A percentile compares a stretch with the other conserved stretches of the same genome.
Conservation (phyloP, 345 rosid species). For the Populus nigra region DNA sequence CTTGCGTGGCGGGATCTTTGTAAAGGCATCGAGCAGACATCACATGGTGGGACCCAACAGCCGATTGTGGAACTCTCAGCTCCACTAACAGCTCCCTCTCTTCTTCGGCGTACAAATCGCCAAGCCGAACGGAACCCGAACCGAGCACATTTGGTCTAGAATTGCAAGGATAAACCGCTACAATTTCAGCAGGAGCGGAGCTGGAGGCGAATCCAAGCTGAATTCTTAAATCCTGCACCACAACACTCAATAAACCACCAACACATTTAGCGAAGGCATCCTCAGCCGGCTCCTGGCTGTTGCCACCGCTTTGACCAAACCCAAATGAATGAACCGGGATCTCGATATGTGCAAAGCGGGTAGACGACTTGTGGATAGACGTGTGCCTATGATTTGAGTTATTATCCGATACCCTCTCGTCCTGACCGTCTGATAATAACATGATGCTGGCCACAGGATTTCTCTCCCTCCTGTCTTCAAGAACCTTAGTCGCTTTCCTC, state of each 20-base stretch:
- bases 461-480: conserved; percentile 76
- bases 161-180: conserved; percentile 20
- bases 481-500: conserved; percentile 77
- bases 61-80: conserved; percentile 23
- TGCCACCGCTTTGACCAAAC: conserved; percentile 26
- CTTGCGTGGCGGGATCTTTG: conserved; percentile 31
- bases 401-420: conserved; percentile 36
- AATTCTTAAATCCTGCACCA: conserved; percentile 27
- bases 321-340: conserved; percentile 33
- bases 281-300: conserved; percentile 43
- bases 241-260: conserved; percentile 27
- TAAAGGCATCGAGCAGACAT: conserved; percentile 29
- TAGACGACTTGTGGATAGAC: conserved; percentile 14
- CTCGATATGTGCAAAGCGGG: conserved; percentile 31
- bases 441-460: conserved; percentile 65
- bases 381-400: conserved; percentile 17
- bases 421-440: conserved; percentile 58
- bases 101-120: conserved; percentile 33
- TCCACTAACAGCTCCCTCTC: conserved; percentile 31
- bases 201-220: conserved; percentile 31
- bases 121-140: conserved; percentile 23
- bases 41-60: conserved; percentile 29
- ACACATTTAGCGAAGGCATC: conserved; percentile 61
- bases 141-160: conserved; percentile 16
- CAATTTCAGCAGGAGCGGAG: conserved; percentile 30